Conservation (phyloP, 805 yeast genomes). For the Candida hungchunana region DNA sequence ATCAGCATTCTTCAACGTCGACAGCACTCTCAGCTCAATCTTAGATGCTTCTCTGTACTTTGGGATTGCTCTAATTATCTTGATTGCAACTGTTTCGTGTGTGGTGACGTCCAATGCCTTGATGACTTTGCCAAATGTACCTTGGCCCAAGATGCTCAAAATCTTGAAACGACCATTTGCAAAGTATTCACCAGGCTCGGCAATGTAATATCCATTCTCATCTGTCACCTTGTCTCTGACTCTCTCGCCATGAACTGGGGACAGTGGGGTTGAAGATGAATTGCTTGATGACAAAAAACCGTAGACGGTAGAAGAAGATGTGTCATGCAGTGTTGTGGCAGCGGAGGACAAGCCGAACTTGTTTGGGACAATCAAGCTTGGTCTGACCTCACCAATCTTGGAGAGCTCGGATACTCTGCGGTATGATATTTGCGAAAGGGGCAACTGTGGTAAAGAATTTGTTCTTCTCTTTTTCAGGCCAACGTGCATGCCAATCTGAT, state of each 20-base stretch:
- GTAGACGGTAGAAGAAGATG: conserved; percentile 10
- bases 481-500: conserved; percentile 18
- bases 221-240: conserved; percentile 20
- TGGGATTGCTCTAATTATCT: conserved; percentile 86
- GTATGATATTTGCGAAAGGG: conserved; percentile 43
- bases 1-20: conserved; percentile 67
- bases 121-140: conserved; percentile 88
- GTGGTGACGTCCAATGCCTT: conserved; percentile 69
- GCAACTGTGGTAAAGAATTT: conserved; percentile 50
- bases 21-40: conserved; percentile 80
- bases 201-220: conserved; percentile 67
- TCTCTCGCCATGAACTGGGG: conserved; percentile 15
- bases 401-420: conserved; percentile 31
- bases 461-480: conserved; percentile 43
- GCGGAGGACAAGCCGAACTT: conserved; percentile 4
- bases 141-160: conserved; percentile 74
- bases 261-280: conserved; percentile 16
- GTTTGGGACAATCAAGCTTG: conserved; percentile 26
- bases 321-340: conserved; percentile 6
- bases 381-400: conserved; percentile 40
- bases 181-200: conserved; percentile 52
- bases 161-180: conserved; percentile 73
- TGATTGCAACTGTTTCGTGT: conserved; percentile 69
- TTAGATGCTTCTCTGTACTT: conserved; percentile 95
- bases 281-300: conserved; percentile 3